Evolutionary conservation across 176 grass and related monocot genomes (phyloP).

Genomic region (Tuctoria greenei): DNA sequence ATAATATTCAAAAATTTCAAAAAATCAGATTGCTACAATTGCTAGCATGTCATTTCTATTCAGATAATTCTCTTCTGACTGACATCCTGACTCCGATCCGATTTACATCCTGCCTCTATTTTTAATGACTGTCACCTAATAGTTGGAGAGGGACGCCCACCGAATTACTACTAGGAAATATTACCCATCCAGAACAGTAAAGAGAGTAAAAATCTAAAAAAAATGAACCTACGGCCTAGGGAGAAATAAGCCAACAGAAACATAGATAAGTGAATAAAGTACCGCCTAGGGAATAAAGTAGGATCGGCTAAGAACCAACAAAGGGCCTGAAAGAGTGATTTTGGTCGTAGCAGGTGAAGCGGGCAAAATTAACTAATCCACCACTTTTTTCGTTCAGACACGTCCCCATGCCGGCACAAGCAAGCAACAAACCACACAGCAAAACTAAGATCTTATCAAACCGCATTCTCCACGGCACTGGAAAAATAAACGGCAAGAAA

Average conservation of each 20-base stretch:
- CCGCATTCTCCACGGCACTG: not conserved
- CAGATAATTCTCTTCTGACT: not conserved
- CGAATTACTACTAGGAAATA: not conserved
- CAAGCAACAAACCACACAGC: not conserved
- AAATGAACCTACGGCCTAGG: not conserved
- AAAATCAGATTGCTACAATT: too few species aligned
- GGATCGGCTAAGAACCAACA: not conserved
- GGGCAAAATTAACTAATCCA: conserved; percentile 8
- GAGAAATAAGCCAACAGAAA: not conserved
- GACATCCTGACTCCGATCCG: not conserved
- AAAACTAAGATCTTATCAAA: not conserved
- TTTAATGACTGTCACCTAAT: not conserved
- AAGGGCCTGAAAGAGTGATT: not conserved
- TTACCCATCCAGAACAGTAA: not conserved
- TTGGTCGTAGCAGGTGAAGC: not conserved
- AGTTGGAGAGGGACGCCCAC: not conserved
- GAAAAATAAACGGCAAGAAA: not conserved
- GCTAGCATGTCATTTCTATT: too few species aligned
- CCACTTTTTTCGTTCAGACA: not conserved
- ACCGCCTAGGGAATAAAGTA: not conserved
- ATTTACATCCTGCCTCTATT: not conserved
- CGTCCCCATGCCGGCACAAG: not conserved
- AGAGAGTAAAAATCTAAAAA: not conserved
- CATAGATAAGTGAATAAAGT: not conserved
- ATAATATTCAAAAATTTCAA: too few species aligned